A percentile compares a stretch with the other conserved stretches of the same genome.
These are phyloP conservation scores for Scedosporium apiospermum DNA, from an alignment of 2,329 filamentous ascomycete species.

Conservation along the genomic window DNA sequence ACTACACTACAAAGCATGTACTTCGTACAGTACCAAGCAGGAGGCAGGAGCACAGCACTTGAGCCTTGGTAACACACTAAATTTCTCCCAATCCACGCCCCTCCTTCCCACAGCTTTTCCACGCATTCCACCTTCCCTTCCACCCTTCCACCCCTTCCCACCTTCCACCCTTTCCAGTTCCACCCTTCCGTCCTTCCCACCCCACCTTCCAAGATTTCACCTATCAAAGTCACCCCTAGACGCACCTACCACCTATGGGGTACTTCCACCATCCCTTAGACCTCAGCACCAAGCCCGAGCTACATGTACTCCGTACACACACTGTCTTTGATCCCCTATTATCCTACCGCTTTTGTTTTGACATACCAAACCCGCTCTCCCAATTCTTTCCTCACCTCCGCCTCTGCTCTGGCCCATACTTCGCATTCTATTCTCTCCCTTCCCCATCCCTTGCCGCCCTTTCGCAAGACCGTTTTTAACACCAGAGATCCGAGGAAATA, in stretches of 20 bases:
- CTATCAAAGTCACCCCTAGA: background rate
- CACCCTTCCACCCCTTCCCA: background rate
- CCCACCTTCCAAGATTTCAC: background rate
- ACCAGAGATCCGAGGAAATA: background rate
- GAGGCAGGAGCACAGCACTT: too few species aligned
- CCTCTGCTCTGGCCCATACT: slow-evolving; percentile 2
- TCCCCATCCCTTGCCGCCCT: slow-evolving; percentile 1
- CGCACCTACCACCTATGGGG: background rate
- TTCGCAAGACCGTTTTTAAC: background rate
- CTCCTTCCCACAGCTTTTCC: background rate
- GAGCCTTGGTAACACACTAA: background rate
- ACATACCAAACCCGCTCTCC: slow-evolving; percentile 3
- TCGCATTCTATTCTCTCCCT: slow-evolving; percentile 1
- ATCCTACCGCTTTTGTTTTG: slow-evolving; percentile 5
- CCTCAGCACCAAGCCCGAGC: background rate
- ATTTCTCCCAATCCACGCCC: slow-evolving; percentile 1
- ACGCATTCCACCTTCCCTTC: background rate
- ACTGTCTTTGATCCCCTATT: slow-evolving; percentile 7
- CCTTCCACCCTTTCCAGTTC: background rate
- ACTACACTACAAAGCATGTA: too few species aligned
- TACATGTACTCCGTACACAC: slow-evolving; percentile 5
- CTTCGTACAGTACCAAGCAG: too few species aligned
- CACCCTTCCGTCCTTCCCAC: background rate
- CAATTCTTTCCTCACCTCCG: slow-evolving; percentile 1
- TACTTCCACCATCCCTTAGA: background rate